Conservation (phyloP, 2,329 filamentous ascomycete species). For the Botrytis tulipae region DNA sequence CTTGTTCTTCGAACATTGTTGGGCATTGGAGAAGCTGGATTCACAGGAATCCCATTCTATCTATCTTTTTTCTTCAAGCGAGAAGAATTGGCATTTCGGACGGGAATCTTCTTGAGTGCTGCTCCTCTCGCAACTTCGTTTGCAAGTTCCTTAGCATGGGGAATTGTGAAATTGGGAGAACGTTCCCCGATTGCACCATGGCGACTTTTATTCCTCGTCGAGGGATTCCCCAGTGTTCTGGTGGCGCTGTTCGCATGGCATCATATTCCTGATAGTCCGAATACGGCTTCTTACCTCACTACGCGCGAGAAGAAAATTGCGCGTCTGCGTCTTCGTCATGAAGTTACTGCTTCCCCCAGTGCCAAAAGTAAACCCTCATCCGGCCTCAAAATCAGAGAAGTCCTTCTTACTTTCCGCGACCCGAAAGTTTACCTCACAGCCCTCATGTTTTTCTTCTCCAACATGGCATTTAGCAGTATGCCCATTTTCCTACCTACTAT, state of each 20-base stretch:
- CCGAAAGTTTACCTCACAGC: slow-evolving; percentile 74
- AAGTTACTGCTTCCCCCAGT: slow-evolving; percentile 14
- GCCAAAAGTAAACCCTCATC: neutral
- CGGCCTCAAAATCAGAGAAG: slow-evolving; percentile 54
- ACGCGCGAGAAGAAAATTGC: slow-evolving; percentile 67
- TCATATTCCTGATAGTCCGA: slow-evolving; percentile 73
- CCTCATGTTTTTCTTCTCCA: slow-evolving; percentile 81
- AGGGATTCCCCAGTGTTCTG: slow-evolving; percentile 80
- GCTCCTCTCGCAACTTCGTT: slow-evolving; percentile 79
- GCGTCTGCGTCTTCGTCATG: slow-evolving; percentile 57
- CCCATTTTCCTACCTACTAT: slow-evolving; percentile 87
- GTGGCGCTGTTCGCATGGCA: slow-evolving; percentile 72
- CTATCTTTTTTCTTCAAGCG: slow-evolving; percentile 63
- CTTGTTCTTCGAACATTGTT: slow-evolving; percentile 55
- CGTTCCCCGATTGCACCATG: slow-evolving; percentile 71
- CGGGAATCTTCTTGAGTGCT: slow-evolving; percentile 84
- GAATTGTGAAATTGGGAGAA: slow-evolving; percentile 68
- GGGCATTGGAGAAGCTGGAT: slow-evolving; percentile 64
- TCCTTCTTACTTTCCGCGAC: slow-evolving; percentile 59
- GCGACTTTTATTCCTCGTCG: slow-evolving; percentile 80
- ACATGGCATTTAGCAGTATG: slow-evolving; percentile 84
- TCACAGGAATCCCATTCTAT: slow-evolving; percentile 62
- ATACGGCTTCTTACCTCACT: slow-evolving; percentile 62
- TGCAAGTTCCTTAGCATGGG: slow-evolving; percentile 75
- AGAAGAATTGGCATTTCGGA: slow-evolving; percentile 77